Evolutionary conservation across 2,329 filamentous ascomycete species (phyloP), one percentile per base, ranked within the genome.

Genomic region (Magnaporthiopsis rhizophila): DNA sequence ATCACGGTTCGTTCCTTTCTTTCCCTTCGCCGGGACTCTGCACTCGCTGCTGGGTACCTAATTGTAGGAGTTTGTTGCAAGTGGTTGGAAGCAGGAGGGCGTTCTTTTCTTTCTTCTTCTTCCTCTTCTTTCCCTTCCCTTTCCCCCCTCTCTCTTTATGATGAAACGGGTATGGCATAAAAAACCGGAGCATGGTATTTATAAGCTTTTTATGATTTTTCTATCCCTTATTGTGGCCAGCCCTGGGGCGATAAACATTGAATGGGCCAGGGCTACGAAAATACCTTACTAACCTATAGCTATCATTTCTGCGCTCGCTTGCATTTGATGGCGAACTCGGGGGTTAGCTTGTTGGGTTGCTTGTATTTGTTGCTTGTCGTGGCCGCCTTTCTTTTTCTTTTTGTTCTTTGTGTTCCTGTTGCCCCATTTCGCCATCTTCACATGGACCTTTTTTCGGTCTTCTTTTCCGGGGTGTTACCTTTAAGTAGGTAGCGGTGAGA

Each of bases 171-270:
- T 53, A 53, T n/a, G 45, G 45, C 45, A 53, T 53, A 53, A 53
- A 53, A 53, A 45, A 18, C 38, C 15, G 45, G 45, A 53, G 45
- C 45, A 53, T 53, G 45, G 45, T 13, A 53, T 13, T 24, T 53
- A 53, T 53, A 53, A 53, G 45, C 45, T 53, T 50, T 50, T 53
- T 53, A 53, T 53, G 45, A 53, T 53, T n/a, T 53, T 53, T 53
- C 45, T 53, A 53, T n/a, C 45, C 21, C 21, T 4, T 53, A 4
- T 24, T 24, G 45, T n/a, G 45, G 45, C n/a, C 45, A 4, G 5
- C 18, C 18, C 45, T 24, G 45, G 21, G 45, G 45, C 45, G 18
- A 24, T n/a, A 21, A 13, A 24, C 45, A 53, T 53, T 53, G 21
- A 53, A 53, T 9, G 45, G 45, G n/a, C 45, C 45, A n/a, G 21